Base-by-base conservation (phyloP, 805 yeast genomes). In the Saturnispora bothae region DNA sequence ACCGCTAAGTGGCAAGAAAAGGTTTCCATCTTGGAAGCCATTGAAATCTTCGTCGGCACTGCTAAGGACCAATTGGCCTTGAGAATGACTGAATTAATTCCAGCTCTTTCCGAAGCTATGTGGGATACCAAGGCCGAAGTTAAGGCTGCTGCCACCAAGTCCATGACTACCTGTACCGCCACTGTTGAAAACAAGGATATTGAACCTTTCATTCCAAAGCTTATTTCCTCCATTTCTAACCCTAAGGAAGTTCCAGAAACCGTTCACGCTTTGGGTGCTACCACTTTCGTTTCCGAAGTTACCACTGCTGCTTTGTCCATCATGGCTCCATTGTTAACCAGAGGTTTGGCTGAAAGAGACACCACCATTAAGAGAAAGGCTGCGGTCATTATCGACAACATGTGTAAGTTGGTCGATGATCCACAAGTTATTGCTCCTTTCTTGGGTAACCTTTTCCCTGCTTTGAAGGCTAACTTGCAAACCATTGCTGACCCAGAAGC, bases 401-500 rank as follows among this genome's bases (percentile, higher is more conserved):
- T 92, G 99, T 92, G 98, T 83, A 92, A 92, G 73, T 84, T 92
- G 69, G 99, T 92, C 73, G 98, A 92, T 65, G 98, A 92, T 66
- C 98, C 98, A 57, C 97, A 92, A 74, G 94, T 92, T 63, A 95
- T 92, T 70, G 99, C 97, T 75, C 98, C 99, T 53, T 92, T 92
- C 84, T 73, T 92, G 81, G 72, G 74, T 69, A 83, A 81, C 64
- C 78, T 92, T 61, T 82, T 85, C 75, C 99, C 99, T 65, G 83
- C 96, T 61, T 76, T 92, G 69, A 84, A 84, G 79, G 66, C 78
- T 64, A 92, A 92, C 83, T 78, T 80, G 73, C 70, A 83, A 61
- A 85, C 83, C 73, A 88, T 92, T 71, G 98, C 98, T 68, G 98
- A 92, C 71, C 99, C 99, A 65, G 99, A 92, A 75, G 98, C 98